phyloP scores from a whole-genome alignment of 2,329 filamentous ascomycete genomes.

The Aspergillus arachidicola region DNA sequence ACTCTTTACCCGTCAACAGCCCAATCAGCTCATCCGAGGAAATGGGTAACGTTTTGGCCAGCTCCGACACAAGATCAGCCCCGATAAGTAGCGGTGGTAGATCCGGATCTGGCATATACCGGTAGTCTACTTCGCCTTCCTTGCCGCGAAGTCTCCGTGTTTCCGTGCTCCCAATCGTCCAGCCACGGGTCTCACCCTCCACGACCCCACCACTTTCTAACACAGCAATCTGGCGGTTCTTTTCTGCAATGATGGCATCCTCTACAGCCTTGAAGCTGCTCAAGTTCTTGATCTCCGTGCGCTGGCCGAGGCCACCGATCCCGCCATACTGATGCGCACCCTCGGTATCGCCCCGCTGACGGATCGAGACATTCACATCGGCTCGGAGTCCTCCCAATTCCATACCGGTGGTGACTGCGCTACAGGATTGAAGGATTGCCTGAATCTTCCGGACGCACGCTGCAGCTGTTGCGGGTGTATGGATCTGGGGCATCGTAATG shows the following conservation, averaged over 20 bases:
- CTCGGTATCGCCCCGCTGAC: constrained; percentile 55
- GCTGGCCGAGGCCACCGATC: constrained; percentile 70
- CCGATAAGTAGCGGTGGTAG: constrained; percentile 78
- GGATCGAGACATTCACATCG: constrained; percentile 93
- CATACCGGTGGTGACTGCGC: constrained; percentile 89
- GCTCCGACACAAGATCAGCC: constrained; percentile 65
- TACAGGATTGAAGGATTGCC: constrained; percentile 73
- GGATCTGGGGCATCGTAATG: constrained; percentile 87
- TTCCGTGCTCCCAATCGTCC: constrained; percentile 81
- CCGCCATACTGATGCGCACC: constrained; percentile 56
- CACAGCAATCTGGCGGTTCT: constrained; percentile 81
- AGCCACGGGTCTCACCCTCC: constrained; percentile 87
- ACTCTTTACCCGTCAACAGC: constrained; percentile 60
- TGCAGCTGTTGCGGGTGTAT: constrained; percentile 82
- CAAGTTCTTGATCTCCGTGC: constrained; percentile 97
- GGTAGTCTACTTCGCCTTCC: constrained; percentile 95
- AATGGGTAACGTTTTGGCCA: constrained; percentile 66
- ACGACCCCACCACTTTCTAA: constrained; percentile 75
- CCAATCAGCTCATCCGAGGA: constrained; percentile 72
- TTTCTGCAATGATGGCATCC: constrained; percentile 88
- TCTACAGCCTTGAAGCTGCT: constrained; percentile 94
- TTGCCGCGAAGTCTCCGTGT: constrained; percentile 85
- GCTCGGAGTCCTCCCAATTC: constrained; percentile 87
- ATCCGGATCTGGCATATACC: constrained; percentile 98
- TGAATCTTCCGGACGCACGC: constrained; percentile 90